These are phyloP conservation scores for Leccinum longicurvipes DNA, from an alignment of 768 basidiomycete genomes.

Conservation along the genomic window DNA sequence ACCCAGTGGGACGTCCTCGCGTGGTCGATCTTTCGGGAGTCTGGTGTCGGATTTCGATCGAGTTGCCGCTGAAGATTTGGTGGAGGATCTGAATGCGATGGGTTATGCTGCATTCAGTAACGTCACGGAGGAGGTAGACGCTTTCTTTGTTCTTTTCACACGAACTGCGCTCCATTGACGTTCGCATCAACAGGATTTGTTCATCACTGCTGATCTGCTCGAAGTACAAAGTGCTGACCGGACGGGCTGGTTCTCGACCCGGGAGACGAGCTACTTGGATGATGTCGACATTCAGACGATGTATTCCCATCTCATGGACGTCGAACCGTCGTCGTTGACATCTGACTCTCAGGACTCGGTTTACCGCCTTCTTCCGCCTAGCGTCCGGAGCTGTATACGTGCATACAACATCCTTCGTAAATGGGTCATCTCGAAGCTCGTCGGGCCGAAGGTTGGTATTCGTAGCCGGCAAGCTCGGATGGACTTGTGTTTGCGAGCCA, in stretches of 20 bases:
- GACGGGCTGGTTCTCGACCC: conserved; percentile 68
- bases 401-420: conserved; percentile 75
- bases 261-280: conserved; percentile 57
- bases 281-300: conserved; percentile 77
- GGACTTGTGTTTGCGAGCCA: conserved; percentile 65
- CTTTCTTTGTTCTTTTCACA: background rate
- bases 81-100: conserved; percentile 78
- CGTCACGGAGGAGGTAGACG: conserved; percentile 68
- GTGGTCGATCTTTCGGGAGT: conserved; percentile 28
- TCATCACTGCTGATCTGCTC: conserved; percentile 71
- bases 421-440: conserved; percentile 72
- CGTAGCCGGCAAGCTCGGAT: conserved; percentile 66
- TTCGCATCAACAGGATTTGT: conserved; percentile 55
- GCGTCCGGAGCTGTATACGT: conserved; percentile 71
- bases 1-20: conserved; percentile 3
- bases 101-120: conserved; percentile 71
- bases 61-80: conserved; percentile 64
- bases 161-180: conserved; percentile 6
- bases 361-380: conserved; percentile 72
- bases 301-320: conserved; percentile 67
- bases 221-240: conserved; percentile 80
- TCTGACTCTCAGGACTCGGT: conserved; percentile 69
- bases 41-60: conserved; percentile 63
- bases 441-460: conserved; percentile 60
- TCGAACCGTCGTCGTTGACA: conserved; percentile 69